Evolutionary conservation across 2,329 filamentous ascomycete species (phyloP).

Genomic region (Venturiaceae sp.): DNA sequence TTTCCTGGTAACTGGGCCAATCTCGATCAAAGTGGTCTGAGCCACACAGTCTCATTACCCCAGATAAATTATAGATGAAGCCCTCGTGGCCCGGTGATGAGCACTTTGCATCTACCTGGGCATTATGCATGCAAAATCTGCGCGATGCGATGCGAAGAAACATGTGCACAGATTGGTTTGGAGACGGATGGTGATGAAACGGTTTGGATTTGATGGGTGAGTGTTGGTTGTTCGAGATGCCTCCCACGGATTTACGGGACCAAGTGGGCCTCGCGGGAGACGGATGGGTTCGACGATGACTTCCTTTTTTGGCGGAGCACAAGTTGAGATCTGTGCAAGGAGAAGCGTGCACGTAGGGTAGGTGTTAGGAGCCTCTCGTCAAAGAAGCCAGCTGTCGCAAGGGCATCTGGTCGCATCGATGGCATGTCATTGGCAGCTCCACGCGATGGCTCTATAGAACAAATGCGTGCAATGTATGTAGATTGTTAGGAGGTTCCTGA

Average conservation of each 20-base stretch:
- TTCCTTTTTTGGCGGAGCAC: not conserved
- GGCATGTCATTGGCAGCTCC: not conserved
- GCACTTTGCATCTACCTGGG: too few species aligned
- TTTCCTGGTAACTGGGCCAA: not conserved
- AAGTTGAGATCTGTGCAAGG: not conserved
- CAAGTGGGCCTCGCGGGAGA: not conserved
- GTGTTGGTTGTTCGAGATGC: too few species aligned
- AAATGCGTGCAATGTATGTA: not conserved
- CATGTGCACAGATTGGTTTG: not conserved
- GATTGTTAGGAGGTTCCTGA: too few species aligned
- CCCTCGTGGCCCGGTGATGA: not conserved
- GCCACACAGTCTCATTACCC: not conserved
- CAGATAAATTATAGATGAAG: not conserved
- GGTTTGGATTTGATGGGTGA: too few species aligned
- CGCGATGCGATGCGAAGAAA: not conserved
- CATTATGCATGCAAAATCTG: not conserved
- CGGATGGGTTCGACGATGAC: not conserved
- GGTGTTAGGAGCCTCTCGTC: not conserved
- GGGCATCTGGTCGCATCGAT: not conserved
- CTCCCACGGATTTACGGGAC: not conserved
- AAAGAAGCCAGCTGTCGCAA: not conserved
- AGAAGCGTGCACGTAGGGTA: not conserved
- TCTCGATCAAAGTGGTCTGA: not conserved
- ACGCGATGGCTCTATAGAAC: not conserved
- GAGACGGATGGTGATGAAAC: too few species aligned